Evolutionary conservation across 441 rosid genomes (phyloP).

Genomic region (Biscutella laevigata): DNA sequence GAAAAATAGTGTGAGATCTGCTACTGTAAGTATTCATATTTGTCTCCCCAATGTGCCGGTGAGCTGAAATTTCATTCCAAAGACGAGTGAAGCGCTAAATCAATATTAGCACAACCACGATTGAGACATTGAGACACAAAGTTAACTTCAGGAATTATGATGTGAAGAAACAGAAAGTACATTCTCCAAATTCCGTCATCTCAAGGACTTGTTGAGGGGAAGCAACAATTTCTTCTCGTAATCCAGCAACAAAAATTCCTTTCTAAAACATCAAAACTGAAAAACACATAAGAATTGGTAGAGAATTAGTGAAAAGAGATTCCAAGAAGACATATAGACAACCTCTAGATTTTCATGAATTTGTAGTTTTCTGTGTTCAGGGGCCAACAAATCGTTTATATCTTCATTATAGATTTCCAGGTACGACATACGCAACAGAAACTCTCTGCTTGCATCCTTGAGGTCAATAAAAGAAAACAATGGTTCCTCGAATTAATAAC

Average conservation of each 20-base stretch:
- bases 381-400: constrained; percentile 78
- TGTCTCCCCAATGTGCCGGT: constrained; percentile 93
- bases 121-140: background rate
- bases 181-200: constrained; percentile 85
- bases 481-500: background rate
- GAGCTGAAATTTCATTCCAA: constrained; percentile 50
- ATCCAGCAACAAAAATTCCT: constrained; percentile 91
- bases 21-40: constrained; percentile 90
- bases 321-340: background rate
- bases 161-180: constrained; percentile 31
- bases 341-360: constrained; percentile 91
- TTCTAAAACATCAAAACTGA: constrained; percentile 36
- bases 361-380: constrained; percentile 86
- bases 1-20: constrained; percentile 92
- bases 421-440: constrained; percentile 86
- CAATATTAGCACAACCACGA: background rate
- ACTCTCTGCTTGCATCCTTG: constrained; percentile 73
- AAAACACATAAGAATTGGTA: constrained; percentile 15
- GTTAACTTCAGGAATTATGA: background rate
- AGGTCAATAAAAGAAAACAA: background rate
- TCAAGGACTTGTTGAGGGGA: constrained; percentile 87
- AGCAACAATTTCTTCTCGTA: constrained; percentile 89
- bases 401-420: constrained; percentile 96
- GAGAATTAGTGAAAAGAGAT: background rate
- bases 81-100: constrained; percentile 4